phyloP scores from a whole-genome alignment of 108 stramenopile species.

The Aureococcus anophagefferens region DNA sequence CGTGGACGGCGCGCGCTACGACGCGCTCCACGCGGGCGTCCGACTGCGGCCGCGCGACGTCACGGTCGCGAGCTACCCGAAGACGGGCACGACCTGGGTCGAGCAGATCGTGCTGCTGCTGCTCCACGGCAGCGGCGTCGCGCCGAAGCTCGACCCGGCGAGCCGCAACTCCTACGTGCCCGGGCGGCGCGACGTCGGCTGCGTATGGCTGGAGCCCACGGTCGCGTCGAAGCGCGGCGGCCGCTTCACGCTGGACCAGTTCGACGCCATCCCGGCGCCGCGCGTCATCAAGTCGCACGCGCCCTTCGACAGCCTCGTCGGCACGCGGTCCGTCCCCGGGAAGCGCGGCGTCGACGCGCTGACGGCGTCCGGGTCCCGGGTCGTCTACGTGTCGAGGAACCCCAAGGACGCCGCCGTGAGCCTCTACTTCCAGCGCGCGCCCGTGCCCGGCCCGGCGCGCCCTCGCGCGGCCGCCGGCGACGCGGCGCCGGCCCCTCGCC shows the following conservation, averaged over 20 bases:
- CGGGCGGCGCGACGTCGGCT: neutral
- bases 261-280: neutral
- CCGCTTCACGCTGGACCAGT: neutral
- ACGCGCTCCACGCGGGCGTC: neutral
- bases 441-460: neutral
- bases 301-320: neutral
- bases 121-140: neutral
- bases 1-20: neutral
- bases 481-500: too few species aligned
- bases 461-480: too few species aligned
- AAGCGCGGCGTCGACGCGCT: too few species aligned
- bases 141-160: neutral
- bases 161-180: neutral
- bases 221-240: neutral
- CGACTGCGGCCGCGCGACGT: neutral
- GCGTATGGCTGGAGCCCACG: neutral
- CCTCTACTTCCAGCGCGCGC: neutral
- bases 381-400: neutral
- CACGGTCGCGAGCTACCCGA: neutral
- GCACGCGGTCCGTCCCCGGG: neutral
- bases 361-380: neutral
- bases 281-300: neutral
- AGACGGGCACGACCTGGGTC: neutral
- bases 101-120: neutral
- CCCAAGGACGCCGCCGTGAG: neutral